Conservation (phyloP, 108 stramenopile genomes). For the Poteriospumella lacustris region DNA sequence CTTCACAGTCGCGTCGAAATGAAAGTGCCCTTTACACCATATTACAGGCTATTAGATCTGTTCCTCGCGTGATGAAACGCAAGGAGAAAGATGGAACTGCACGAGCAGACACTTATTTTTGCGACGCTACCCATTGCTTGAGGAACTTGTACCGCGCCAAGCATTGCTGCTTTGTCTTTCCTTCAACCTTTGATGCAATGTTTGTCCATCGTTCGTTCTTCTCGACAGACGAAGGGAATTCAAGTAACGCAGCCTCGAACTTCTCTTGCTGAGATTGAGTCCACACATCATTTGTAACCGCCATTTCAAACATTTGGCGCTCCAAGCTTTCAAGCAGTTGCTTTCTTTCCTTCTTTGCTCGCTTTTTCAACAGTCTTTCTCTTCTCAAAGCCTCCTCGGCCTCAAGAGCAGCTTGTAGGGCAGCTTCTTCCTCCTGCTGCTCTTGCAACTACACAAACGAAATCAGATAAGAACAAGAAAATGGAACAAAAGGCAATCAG, state of each 20-base stretch:
- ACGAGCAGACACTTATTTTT: too few relatives aligned
- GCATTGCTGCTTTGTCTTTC: background rate
- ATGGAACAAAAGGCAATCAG: too few relatives aligned
- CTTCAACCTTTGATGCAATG: background rate
- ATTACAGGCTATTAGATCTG: too few relatives aligned
- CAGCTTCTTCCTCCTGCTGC: background rate
- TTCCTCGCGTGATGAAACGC: too few relatives aligned
- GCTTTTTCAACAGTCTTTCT: background rate
- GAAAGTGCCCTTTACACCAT: too few relatives aligned
- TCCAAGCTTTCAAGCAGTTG: background rate
- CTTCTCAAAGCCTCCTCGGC: background rate
- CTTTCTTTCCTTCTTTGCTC: background rate
- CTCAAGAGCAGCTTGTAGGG: background rate
- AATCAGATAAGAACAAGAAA: too few relatives aligned
- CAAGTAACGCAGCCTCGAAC: constrained; percentile 8
- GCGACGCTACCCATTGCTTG: too few relatives aligned
- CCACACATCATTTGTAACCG: constrained; percentile 4
- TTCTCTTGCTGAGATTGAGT: constrained; percentile 18
- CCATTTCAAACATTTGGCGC: background rate
- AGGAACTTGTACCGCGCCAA: constrained; percentile 22
- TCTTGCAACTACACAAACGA: too few relatives aligned
- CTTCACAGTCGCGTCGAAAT: too few relatives aligned
- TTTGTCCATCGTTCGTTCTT: constrained; percentile 11
- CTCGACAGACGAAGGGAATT: background rate
- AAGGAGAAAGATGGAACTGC: too few relatives aligned